phyloP scores from a whole-genome alignment of 1,139 yeast species.

The Saccharomyces hybrid region DNA sequence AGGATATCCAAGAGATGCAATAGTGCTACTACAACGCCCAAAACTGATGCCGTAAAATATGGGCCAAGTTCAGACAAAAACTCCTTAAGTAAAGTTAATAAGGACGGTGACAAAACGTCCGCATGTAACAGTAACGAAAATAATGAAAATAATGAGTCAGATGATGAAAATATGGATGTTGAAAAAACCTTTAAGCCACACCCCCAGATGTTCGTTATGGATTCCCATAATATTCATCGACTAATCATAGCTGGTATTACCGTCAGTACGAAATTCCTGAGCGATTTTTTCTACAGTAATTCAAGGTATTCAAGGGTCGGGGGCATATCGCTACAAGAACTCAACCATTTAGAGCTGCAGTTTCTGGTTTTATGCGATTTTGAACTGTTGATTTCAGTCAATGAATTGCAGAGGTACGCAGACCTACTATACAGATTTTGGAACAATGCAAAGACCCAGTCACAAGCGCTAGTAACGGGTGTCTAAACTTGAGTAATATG shows the following conservation, averaged over 20 bases:
- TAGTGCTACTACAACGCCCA: conserved; percentile 6
- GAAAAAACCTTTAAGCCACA: neutral
- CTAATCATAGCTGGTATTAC: conserved; percentile 94
- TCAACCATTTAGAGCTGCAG: conserved; percentile 86
- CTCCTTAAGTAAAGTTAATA: neutral
- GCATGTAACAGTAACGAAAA: neutral
- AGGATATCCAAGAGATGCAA: conserved; percentile 86
- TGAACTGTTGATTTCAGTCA: conserved; percentile 77
- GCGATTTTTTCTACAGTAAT: conserved; percentile 93
- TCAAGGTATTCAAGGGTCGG: conserved; percentile 96
- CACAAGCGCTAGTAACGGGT: neutral
- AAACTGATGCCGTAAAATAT: neutral
- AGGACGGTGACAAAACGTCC: neutral
- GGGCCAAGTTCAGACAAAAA: neutral
- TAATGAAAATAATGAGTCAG: neutral
- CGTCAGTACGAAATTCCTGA: conserved; percentile 88
- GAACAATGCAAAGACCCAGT: conserved; percentile 34
- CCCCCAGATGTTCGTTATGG: conserved; percentile 68
- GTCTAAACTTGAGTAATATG: neutral
- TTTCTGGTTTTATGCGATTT: conserved; percentile 79
- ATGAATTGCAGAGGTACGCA: conserved; percentile 86
- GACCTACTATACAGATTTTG: conserved; percentile 79
- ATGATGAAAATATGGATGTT: neutral
- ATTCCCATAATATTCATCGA: conserved; percentile 89
- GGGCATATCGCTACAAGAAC: conserved; percentile 88